These are phyloP conservation scores for Elongisporangium undulatum DNA, from an alignment of 352 stramenopile genomes.

Conservation along the genomic window DNA sequence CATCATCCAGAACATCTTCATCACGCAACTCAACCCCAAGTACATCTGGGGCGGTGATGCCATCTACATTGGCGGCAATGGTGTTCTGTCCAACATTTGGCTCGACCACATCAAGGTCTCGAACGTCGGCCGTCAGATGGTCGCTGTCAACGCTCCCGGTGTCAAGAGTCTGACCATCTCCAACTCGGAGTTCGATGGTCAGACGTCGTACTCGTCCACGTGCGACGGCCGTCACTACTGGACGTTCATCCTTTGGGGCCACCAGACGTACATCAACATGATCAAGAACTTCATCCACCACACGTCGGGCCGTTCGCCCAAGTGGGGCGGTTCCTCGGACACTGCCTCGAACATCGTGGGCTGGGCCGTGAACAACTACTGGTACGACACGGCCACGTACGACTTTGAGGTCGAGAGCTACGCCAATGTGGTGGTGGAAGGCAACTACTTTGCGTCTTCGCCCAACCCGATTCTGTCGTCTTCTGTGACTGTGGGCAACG, in stretches of 20 bases:
- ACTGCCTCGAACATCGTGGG: slow-evolving; percentile 13
- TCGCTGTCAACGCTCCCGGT: slow-evolving; percentile 26
- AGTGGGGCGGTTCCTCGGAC: slow-evolving; percentile 4
- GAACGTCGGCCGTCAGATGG: slow-evolving; percentile 29
- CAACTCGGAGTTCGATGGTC: slow-evolving; percentile 49
- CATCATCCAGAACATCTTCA: slow-evolving; percentile 47
- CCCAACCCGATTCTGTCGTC: no score
- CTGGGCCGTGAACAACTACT: slow-evolving; percentile 42
- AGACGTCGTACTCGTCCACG: slow-evolving; percentile 29
- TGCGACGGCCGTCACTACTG: slow-evolving; percentile 58
- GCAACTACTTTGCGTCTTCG: slow-evolving; percentile 29
- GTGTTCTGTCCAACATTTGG: slow-evolving; percentile 29
- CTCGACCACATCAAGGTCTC: slow-evolving; percentile 47
- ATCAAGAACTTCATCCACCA: slow-evolving; percentile 32
- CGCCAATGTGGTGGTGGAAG: slow-evolving; percentile 29
- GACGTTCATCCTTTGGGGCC: slow-evolving; percentile 27
- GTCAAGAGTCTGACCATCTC: slow-evolving; percentile 36
- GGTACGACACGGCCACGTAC: slow-evolving; percentile 30
- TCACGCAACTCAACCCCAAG: slow-evolving; percentile 46
- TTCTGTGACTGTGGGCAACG: no score
- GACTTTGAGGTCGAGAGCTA: slow-evolving; percentile 30
- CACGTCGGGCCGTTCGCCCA: slow-evolving; percentile 29
- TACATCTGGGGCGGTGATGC: slow-evolving; percentile 28
- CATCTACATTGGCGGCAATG: slow-evolving; percentile 21
- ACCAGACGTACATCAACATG: slow-evolving; percentile 23